Evolutionary conservation across 2,329 filamentous ascomycete species (phyloP), one percentile per base, ranked within the genome.

Genomic region (Cordyceps cicadae): DNA sequence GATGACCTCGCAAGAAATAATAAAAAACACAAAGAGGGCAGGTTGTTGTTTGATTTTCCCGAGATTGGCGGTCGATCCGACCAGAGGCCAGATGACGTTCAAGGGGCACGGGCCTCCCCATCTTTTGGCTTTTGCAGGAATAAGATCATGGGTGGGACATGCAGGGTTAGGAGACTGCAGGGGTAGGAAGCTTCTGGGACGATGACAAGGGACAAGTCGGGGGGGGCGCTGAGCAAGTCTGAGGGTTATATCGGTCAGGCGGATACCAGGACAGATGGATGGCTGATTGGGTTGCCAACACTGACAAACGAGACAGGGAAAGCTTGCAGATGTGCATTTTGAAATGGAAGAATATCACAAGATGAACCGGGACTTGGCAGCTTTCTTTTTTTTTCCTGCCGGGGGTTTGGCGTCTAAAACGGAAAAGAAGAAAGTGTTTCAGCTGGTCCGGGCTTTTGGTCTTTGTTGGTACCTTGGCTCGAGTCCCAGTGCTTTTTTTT

Each of bases 391-490:
- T n/a, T n/a, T n/a, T 37, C 5, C 32, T 14, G 14, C 9, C 8
- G 9, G 9, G 5, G 3, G 41, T 19, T 50, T 49, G 46, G 46
- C 45, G 26, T 49, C 49, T 29, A 46, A 55, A 48, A 24, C 43
- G 54, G 29, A 32, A 14, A 41, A 57, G 54, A 41, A 57, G 54
- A 57, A 37, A 41, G 19, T n/a, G 54, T 57, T 50, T 57, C 54
- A 57, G 54, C 45, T 57, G 32, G 41, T 39, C 34, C 32, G 49
- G 34, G 54, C 53, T 39, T 26, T 41, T 46, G 41, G 43, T 7
- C 6, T 29, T 45, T 21, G 14, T 43, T 54, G 24, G 5, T 43
- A n/a, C 34, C 51, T 41, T 39, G 7, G 41, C n/a, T 19, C 41
- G 43, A 46, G 43, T 45, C 17, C 6, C 2, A n/a, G 15, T 3